phyloP scores from a whole-genome alignment of 2,329 filamentous ascomycete genomes.

The Penicillium sp. region DNA sequence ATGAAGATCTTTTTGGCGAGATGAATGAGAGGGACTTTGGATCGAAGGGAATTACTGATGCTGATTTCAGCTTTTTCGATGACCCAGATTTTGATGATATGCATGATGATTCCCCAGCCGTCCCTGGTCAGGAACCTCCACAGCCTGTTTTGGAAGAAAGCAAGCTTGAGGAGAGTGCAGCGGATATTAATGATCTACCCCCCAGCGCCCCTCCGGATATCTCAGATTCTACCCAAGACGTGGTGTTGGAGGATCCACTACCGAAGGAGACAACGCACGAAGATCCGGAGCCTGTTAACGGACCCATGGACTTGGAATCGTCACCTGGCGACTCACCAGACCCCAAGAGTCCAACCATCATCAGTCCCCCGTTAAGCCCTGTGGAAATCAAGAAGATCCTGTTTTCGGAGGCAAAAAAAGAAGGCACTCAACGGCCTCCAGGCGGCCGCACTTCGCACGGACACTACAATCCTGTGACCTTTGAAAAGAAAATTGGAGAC shows the following conservation, averaged over 20 bases:
- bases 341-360: slow-evolving; percentile 31
- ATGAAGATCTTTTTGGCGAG: slow-evolving; percentile 60
- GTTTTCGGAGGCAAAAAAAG: slow-evolving; percentile 29
- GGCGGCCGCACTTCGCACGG: slow-evolving; percentile 37
- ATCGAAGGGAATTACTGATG: slow-evolving; percentile 58
- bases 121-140: slow-evolving; percentile 14
- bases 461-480: slow-evolving; percentile 53
- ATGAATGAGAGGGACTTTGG: slow-evolving; percentile 56
- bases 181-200: slow-evolving; percentile 4
- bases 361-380: slow-evolving; percentile 43
- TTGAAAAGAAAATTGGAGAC: slow-evolving; percentile 48
- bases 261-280: neutral
- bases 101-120: slow-evolving; percentile 12
- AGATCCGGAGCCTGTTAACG: neutral
- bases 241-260: neutral
- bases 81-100: slow-evolving; percentile 44
- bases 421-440: neutral
- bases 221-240: neutral
- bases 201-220: neutral
- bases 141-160: slow-evolving; percentile 11
- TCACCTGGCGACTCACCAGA: slow-evolving; percentile 13
- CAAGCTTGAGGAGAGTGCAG: slow-evolving; percentile 13
- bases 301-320: slow-evolving; percentile 4
- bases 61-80: slow-evolving; percentile 66
- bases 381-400: slow-evolving; percentile 47